These are phyloP conservation scores for Collybia mongolica DNA, from an alignment of 768 basidiomycete species.

Conservation along the genomic window DNA sequence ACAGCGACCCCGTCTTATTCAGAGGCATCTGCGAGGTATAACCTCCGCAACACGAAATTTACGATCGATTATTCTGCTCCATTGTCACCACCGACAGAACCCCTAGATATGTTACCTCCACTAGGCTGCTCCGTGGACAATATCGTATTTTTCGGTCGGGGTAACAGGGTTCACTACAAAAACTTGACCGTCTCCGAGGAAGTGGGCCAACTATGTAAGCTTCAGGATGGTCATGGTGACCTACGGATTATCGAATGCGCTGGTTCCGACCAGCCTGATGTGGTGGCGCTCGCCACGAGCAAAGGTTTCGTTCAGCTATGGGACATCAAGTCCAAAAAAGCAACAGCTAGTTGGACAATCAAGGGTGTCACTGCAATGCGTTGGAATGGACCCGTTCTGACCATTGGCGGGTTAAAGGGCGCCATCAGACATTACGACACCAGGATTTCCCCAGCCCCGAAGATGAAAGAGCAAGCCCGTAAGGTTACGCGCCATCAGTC, in stretches of 20 bases:
- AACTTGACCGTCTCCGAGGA: constrained; percentile 40
- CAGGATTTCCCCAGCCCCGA: constrained; percentile 41
- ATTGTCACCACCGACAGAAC: constrained; percentile 13
- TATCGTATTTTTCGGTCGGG: constrained; percentile 48
- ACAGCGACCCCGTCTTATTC: constrained; percentile 25
- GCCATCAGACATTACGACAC: constrained; percentile 76
- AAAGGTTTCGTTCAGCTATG: constrained; percentile 71
- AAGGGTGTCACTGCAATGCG: constrained; percentile 60
- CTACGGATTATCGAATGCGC: constrained; percentile 42
- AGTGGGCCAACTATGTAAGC: constrained; percentile 49
- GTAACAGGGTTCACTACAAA: constrained; percentile 55
- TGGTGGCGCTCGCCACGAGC: constrained; percentile 61
- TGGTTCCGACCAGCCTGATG: constrained; percentile 28
- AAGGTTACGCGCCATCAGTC: constrained; percentile 70
- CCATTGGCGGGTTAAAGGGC: constrained; percentile 65
- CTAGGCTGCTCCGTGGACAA: constrained; percentile 44
- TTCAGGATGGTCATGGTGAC: constrained; percentile 44
- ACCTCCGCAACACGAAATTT: constrained; percentile 31
- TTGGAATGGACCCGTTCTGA: constrained; percentile 68
- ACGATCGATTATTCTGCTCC: constrained; percentile 31
- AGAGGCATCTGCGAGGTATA: constrained; percentile 31
- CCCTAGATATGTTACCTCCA: constrained; percentile 18
- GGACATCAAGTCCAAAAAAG: constrained; percentile 60
- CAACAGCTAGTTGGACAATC: constrained; percentile 52
- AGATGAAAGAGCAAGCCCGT: constrained; percentile 55